Evolutionary conservation across 2,329 filamentous ascomycete species (phyloP).

Genomic region (Microcyclospora tardicrescens): DNA sequence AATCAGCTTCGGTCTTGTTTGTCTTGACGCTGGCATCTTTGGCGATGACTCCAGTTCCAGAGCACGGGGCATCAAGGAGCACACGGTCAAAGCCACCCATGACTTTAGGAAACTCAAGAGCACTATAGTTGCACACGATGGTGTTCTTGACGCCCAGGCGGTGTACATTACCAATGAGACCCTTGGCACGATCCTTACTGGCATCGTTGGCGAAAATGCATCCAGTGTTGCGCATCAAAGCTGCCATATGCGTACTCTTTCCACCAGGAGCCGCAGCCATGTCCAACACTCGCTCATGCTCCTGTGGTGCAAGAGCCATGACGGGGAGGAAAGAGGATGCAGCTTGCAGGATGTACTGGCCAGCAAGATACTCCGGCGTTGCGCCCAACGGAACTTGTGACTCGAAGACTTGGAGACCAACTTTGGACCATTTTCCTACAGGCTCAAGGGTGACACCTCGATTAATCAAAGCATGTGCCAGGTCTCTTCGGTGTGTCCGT

Average conservation of each 20-base stretch:
- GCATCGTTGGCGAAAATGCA: constrained; percentile 94
- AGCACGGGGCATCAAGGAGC: constrained; percentile 87
- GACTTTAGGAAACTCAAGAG: constrained; percentile 81
- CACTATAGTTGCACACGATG: constrained; percentile 91
- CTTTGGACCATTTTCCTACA: constrained; percentile 97
- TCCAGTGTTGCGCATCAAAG: constrained; percentile 94
- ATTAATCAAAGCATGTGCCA: constrained; percentile 89
- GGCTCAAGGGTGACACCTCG: constrained; percentile 92
- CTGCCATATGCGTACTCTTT: constrained; percentile 93
- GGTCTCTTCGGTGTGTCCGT: constrained; percentile 59
- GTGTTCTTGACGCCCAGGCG: constrained; percentile 87
- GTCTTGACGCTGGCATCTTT: constrained; percentile 97
- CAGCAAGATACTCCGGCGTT: constrained; percentile 91
- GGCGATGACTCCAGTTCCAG: constrained; percentile 90
- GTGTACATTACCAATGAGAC: constrained; percentile 95
- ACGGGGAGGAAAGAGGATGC: constrained; percentile 94
- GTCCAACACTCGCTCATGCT: constrained; percentile 82
- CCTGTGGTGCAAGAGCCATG: constrained; percentile 91
- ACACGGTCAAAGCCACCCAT: constrained; percentile 95
- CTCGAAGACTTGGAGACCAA: constrained; percentile 93
- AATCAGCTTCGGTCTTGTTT: constrained; percentile 93
- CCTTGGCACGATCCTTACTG: constrained; percentile 85
- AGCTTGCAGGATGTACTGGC: constrained; percentile 95
- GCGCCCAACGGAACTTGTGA: constrained; percentile 77
- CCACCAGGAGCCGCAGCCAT: constrained; percentile 92